Evolutionary conservation across 805 yeast genomes (phyloP).

Genomic region (Metschnikowia anglica): DNA sequence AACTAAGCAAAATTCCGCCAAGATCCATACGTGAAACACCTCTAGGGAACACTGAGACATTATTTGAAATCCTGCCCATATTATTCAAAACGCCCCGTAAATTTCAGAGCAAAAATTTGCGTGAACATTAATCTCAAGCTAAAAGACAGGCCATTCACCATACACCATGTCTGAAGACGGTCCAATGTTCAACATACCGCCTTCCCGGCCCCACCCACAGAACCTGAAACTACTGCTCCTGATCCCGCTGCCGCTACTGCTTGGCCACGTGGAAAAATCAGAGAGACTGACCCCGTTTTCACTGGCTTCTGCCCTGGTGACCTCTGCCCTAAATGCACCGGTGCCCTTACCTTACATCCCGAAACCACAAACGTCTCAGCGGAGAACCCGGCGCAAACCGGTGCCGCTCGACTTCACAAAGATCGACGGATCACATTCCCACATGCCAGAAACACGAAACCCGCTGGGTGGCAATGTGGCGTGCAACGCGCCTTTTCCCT

Average conservation of each 20-base stretch:
- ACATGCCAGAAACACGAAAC: constrained; percentile 11
- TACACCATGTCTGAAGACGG: constrained; percentile 14
- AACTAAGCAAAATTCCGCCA: too few relatives aligned
- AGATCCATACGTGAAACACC: too few relatives aligned
- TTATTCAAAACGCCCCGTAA: too few relatives aligned
- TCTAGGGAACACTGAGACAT: too few relatives aligned
- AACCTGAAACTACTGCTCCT: constrained; percentile 27
- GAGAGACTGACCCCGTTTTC: not conserved
- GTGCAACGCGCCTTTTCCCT: too few relatives aligned
- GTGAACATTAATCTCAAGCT: not conserved
- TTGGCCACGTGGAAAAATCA: constrained; percentile 4
- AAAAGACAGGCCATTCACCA: not conserved
- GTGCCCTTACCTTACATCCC: constrained; percentile 17
- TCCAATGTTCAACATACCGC: constrained; percentile 39
- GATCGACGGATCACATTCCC: constrained; percentile 29
- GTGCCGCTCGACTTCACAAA: constrained; percentile 44
- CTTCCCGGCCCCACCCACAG: constrained; percentile 24
- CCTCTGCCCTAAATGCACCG: constrained; percentile 6
- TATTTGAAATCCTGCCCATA: too few relatives aligned
- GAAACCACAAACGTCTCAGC: constrained; percentile 1
- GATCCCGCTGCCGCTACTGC: constrained; percentile 30
- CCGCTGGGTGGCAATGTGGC: not conserved
- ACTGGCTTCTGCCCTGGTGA: not conserved
- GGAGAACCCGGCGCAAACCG: constrained; percentile 34
- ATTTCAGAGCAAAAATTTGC: too few relatives aligned